Evolutionary conservation across 192 early-diverging fungal species (phyloP), one percentile per base, ranked within the genome.

Genomic region (Phlyctochytrium bullatum): DNA sequence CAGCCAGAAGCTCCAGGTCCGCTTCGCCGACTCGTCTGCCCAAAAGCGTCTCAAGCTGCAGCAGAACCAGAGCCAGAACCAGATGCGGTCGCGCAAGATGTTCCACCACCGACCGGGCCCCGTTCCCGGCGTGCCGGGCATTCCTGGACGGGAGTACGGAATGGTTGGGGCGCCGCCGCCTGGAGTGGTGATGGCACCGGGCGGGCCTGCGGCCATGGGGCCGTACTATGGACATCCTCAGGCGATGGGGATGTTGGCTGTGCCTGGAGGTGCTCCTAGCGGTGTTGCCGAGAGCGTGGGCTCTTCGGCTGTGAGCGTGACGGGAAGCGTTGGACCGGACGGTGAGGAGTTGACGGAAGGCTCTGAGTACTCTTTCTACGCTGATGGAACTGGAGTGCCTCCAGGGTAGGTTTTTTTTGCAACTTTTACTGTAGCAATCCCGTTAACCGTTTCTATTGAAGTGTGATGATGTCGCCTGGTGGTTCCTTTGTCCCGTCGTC

Each of bases 1-100:
- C 1, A 78, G 77, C 24, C 88, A 81, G 17, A 87, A 88, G 24
- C 65, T 93, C 31, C 86, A 89, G 66, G 88, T 92, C 34, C 87
- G 92, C 0, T 92, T 93, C 60, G 91, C 92, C 2, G 92, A 92
- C 61, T 90, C 88, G 3, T 69, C 84, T 17, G 89, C 88, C 27
- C 92, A 93, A 62, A 93, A 93, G 74, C 81, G 85, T 30, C 69
- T 93, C 34, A 93, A 93, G 69, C 14, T 28, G 25, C 24, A 61
- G 59, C 62, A 71, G 32, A 61, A 71, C 20, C 54, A 57, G 54
- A 27, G 6, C 12, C 16, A 25, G 20, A 10, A 28, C 12, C 40
- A n/a, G 40, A 50, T 10, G 54, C 27, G 10, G 14, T 27, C 6
- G 40, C 40, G 20, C 40, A 47, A 14, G 40, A 47, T 47, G 10